A percentile compares a stretch with the other conserved stretches of the same genome.
Conservation (phyloP, 208 protist genomes). For the Naegleria gruberi region DNA sequence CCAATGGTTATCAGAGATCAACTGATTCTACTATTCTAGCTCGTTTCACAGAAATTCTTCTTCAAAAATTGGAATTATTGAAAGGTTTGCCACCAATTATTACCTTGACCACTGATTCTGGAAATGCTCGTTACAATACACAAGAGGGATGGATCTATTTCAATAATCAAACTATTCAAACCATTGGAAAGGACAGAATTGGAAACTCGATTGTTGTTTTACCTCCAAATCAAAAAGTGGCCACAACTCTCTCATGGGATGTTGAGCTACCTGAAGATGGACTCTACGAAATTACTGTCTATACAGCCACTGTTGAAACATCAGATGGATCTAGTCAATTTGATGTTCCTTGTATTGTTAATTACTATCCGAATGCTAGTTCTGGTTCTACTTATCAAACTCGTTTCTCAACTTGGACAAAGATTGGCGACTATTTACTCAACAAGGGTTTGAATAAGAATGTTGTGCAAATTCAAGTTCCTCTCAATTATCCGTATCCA, state of each 20-base stretch:
- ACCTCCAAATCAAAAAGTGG: background rate
- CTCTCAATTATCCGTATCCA: background rate
- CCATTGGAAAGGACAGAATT: background rate
- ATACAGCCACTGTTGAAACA: background rate
- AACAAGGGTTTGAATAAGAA: background rate
- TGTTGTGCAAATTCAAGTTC: background rate
- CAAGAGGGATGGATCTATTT: background rate
- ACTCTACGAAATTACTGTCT: constrained; percentile 24
- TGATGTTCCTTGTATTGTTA: background rate
- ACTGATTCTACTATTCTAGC: background rate
- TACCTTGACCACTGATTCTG: background rate
- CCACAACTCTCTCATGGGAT: constrained; percentile 4
- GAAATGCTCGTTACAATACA: background rate
- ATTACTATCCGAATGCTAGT: background rate
- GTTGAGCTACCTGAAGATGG: constrained; percentile 17
- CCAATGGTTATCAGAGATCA: constrained; percentile 24
- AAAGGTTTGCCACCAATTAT: background rate
- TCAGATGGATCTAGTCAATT: background rate
- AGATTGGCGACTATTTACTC: background rate
- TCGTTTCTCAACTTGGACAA: background rate
- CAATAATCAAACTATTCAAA: background rate
- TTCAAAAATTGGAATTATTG: background rate
- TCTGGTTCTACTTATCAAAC: background rate
- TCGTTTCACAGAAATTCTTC: background rate
- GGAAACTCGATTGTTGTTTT: background rate